Base-by-base conservation (phyloP, 495 filamentous ascomycete genomes). In the Ramalina intermedia region DNA sequence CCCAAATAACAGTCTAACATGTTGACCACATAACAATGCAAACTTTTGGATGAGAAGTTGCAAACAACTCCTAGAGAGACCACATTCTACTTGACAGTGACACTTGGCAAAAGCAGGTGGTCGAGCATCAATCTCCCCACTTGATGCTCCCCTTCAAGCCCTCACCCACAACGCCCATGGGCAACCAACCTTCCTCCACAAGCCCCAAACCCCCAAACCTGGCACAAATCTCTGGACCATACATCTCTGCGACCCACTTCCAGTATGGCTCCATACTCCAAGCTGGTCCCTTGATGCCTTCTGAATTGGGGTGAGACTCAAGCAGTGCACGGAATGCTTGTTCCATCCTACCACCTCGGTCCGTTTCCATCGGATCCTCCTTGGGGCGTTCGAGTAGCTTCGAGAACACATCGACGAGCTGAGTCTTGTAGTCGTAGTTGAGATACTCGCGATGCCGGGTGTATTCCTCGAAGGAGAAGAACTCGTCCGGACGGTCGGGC, bases 91-190 rank as follows among this genome's bases (percentile, higher is more conserved):
- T 33, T 7, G 8, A 33, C 29, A 33, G 12, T 3, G 7, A 33
- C 27, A 33, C 2, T 11, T 33, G 5, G 8, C 8, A 33, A 9
- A 33, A 1, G 29, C 2, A 33, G 12, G 29, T 33, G 6, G 8
- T 33, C 12, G 29, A 13, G 8, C 5, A 66, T 37, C 20, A 48
- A 9, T 47, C 64, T 61, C 79, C 71, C 81, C 79, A 84, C 50
- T 71, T 70, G 20, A 81, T 69, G 46, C 69, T 71, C 43, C 71
- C 73, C 44, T 74, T 70, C 52, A 72, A 66, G 58, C 81, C 69
- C 29, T 78, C 69, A 51, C 70, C 74, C 14, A 84, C 68, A 55
- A 85, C 76, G 1, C 80, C 80, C 56, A 82, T 69, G 0, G 81
- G 79, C 65, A 84, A 62, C 45, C 75, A 64, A 29, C 75, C 79